Evolutionary conservation across 805 yeast species (phyloP).

Genomic region (Hanseniaspora valbyensis): DNA sequence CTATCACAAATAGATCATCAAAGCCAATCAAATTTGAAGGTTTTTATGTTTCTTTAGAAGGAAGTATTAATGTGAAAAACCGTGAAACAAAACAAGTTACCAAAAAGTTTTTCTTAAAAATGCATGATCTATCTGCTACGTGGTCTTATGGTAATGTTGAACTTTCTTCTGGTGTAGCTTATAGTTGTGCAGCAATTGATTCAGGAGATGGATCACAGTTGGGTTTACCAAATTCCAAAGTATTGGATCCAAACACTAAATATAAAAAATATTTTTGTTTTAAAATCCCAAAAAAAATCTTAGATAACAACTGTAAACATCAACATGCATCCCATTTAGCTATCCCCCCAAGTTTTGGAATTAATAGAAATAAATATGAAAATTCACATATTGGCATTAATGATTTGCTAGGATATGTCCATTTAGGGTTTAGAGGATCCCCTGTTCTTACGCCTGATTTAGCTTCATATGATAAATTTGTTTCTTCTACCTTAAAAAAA

Average conservation of each 20-base stretch:
- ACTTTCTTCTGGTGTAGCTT: constrained; percentile 24
- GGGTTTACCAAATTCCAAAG: constrained; percentile 38
- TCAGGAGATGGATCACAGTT: constrained; percentile 23
- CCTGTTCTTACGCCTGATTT: constrained; percentile 43
- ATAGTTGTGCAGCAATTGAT: constrained; percentile 33
- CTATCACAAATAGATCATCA: constrained; percentile 34
- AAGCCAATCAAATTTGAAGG: constrained; percentile 44
- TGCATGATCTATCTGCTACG: constrained; percentile 44
- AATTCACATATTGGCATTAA: constrained; percentile 23
- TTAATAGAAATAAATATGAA: constrained; percentile 22
- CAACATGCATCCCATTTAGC: constrained; percentile 26
- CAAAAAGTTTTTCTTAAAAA: constrained; percentile 33
- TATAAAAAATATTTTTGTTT: constrained; percentile 50
- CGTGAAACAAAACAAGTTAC: constrained; percentile 18
- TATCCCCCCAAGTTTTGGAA: constrained; percentile 35
- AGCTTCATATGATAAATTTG: background rate
- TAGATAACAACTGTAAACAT: constrained; percentile 44
- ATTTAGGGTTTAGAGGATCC: constrained; percentile 37
- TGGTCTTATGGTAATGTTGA: constrained; percentile 34
- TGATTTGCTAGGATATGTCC: constrained; percentile 45
- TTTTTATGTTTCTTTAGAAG: constrained; percentile 49
- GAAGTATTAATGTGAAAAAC: constrained; percentile 29
- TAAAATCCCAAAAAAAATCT: constrained; percentile 40
- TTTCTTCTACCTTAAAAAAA: background rate
- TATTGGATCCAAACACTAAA: constrained; percentile 36